Evolutionary conservation across 352 stramenopile species (phyloP).

Genomic region (Globisporangium uncinulatum): DNA sequence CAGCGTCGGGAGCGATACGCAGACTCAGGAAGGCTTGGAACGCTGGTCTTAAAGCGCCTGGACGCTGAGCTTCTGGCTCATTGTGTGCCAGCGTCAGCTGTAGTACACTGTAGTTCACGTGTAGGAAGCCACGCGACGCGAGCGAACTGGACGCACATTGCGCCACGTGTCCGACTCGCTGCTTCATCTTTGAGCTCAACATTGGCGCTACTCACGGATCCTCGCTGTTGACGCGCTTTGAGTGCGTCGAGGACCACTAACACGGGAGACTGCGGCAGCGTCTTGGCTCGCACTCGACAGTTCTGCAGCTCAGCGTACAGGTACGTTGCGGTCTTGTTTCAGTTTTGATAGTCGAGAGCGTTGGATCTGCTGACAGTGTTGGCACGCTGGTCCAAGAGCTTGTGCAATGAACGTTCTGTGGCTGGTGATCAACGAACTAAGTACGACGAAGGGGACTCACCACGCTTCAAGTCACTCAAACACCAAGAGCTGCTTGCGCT

Average conservation of each 20-base stretch:
- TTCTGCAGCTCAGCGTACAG: conserved; percentile 22
- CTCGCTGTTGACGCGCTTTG: neutral
- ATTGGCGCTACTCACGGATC: neutral
- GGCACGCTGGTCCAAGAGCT: neutral
- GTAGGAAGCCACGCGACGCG: no score
- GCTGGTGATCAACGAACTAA: conserved; percentile 1
- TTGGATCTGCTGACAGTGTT: neutral
- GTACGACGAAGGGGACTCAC: conserved; percentile 18
- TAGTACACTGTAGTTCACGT: conserved; percentile 11
- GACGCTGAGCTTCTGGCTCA: neutral
- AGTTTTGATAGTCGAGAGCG: neutral
- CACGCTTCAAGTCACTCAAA: no score
- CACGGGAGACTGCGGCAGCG: conserved; percentile 2
- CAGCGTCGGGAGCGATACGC: no score
- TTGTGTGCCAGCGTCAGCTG: neutral
- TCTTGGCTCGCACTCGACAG: conserved; percentile 12
- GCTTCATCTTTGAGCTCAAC: conserved; percentile 24
- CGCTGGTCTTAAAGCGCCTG: conserved; percentile 9
- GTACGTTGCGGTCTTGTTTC: conserved; percentile 7
- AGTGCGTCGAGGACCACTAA: neutral
- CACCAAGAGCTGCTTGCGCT: neutral
- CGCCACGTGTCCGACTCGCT: conserved; percentile 20
- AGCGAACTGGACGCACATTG: conserved; percentile 24
- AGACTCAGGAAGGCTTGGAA: no score
- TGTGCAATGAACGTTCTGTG: neutral